Conservation (phyloP, 345 rosid species). For the Salix suchowensis region DNA sequence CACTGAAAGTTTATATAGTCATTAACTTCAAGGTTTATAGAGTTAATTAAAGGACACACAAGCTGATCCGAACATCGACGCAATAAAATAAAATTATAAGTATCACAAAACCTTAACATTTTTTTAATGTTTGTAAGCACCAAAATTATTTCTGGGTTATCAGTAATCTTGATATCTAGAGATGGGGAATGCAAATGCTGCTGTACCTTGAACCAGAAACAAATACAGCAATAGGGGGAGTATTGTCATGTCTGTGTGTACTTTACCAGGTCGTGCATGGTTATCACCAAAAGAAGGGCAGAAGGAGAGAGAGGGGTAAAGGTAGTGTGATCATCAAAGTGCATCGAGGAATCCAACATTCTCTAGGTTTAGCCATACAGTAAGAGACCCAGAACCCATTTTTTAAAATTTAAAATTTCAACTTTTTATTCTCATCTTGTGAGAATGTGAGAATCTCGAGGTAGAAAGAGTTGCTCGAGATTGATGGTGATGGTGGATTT, state of each 20-base stretch:
- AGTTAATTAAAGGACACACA: too few relatives aligned
- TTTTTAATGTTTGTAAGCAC: slow-evolving; percentile 6
- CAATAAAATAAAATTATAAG: neutral
- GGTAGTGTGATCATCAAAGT: neutral
- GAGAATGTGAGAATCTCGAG: slow-evolving; percentile 55
- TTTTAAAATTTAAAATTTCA: neutral
- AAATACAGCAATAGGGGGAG: neutral
- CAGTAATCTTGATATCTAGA: slow-evolving; percentile 7
- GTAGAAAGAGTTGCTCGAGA: slow-evolving; percentile 20
- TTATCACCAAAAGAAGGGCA: neutral
- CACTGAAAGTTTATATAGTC: too few relatives aligned
- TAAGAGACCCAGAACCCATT: slow-evolving; percentile 22
- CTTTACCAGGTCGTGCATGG: neutral
- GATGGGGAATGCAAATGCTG: slow-evolving; percentile 3
- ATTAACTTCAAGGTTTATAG: rapidly evolving
- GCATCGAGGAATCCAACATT: slow-evolving; percentile 40
- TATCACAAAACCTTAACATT: slow-evolving; percentile 3
- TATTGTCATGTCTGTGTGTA: slow-evolving; percentile 4
- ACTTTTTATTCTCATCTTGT: neutral
- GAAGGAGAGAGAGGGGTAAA: neutral
- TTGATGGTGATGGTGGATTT: slow-evolving; percentile 30
- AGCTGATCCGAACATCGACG: rapidly evolving
- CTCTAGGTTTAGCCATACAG: slow-evolving; percentile 38
- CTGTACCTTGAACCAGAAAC: neutral
- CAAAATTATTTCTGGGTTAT: slow-evolving; percentile 17